Base-by-base conservation (phyloP, 257 asterid species). In the Striga asiatica region DNA sequence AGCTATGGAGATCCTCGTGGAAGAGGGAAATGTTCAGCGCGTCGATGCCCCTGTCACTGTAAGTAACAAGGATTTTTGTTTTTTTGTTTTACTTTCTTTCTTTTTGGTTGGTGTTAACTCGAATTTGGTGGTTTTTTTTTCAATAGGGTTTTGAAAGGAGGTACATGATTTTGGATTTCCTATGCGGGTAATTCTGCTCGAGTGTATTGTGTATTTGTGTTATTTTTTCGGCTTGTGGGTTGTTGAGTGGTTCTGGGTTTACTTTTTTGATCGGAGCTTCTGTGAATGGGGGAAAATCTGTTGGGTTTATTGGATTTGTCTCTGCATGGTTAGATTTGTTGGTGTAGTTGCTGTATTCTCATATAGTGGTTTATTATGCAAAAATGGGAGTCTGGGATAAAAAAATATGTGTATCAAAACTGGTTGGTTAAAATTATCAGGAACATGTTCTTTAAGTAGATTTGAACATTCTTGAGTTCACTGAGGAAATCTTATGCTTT, bases 21-120 rank as follows among this genome's bases (percentile, higher is more conserved):
- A 89, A 66, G 96, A 89, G 80, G 78, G 95, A 55, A 89, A 89
- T 67, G 96, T 89, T 62, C 98, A 89, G 72, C 74, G 98, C 46
- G 98, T 89, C 5, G 98, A 86, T 34, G 96, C 95, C 12, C 98
- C 96, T 1, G 95, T 89, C 29, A 86, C 98, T 24, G 96, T 89
- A 54, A 64, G 83, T 71, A 3, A 39, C n/a, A n/a, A n/a, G n/a
- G n/a, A n/a, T n/a, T n/a, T n/a, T n/a, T 5, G 1, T 4, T 34
- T n/a, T 8, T 21, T 2, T 16, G 13, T 13, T 60, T 8, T 20
- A 8, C 24, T 2, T 1, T 46, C 16, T 11, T n/a, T 3, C n/a
- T 17, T 10, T 21, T 39, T 6, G 32, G 58, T 57, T 11, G 58
- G 5, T 46, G 8, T 5, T n/a, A n/a, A n/a, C n/a, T n/a, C n/a